Evolutionary conservation across 108 stramenopile species (phyloP).

Genomic region (Pseudonitzschia delicatissima): DNA sequence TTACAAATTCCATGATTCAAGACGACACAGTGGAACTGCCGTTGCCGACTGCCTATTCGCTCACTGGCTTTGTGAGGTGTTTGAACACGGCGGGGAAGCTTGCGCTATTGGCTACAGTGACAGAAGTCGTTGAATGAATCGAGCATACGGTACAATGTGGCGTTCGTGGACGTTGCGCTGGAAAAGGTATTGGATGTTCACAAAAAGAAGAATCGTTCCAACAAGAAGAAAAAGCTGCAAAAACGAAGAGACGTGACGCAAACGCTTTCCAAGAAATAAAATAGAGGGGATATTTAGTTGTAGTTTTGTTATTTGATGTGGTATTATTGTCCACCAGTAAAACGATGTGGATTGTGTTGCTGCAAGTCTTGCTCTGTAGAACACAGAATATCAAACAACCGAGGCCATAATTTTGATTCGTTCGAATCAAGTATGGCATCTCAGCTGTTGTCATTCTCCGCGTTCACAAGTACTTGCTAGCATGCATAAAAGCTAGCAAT

Average conservation of each 20-base stretch:
- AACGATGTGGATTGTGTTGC: neutral
- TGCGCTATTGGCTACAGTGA: conserved; percentile 70
- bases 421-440: neutral
- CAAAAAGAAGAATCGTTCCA: conserved; percentile 36
- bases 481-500: neutral
- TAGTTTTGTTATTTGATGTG: neutral
- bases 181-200: conserved; percentile 65
- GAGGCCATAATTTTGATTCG: neutral
- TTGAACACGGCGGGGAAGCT: conserved; percentile 86
- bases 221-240: conserved; percentile 5
- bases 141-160: no score
- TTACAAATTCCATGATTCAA: conserved; percentile 6
- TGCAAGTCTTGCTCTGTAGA: neutral
- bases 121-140: conserved; percentile 13
- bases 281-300: neutral
- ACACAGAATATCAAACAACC: conserved; percentile 8
- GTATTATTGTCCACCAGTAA: neutral
- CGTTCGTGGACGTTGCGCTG: conserved; percentile 73
- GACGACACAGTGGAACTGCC: conserved; percentile 27
- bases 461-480: neutral
- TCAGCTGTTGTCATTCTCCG: conserved; percentile 14
- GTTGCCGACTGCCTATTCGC: conserved; percentile 63
- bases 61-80: conserved; percentile 71
- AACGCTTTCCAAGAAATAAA: conserved; percentile 30
- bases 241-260: conserved; percentile 35